phyloP scores from a whole-genome alignment of 2,329 filamentous ascomycete genomes.

The Dothistroma septosporum region DNA sequence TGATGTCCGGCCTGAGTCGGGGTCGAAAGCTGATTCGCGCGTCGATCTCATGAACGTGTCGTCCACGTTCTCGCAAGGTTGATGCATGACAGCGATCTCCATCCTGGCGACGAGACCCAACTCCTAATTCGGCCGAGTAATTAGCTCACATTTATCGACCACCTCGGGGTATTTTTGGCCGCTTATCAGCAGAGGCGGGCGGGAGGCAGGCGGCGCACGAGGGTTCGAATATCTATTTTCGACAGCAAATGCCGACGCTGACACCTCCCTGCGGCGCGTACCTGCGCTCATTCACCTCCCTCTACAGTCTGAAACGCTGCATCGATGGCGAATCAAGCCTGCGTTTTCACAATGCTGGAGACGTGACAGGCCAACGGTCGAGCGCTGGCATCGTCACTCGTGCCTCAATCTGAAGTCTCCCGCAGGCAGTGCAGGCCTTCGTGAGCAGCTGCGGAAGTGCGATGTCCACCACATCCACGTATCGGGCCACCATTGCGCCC shows the following conservation, averaged over 20 bases:
- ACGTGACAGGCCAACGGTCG: not conserved
- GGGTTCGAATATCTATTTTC: conserved; percentile 11
- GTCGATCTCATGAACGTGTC: conserved; percentile 6
- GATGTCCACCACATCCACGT: not conserved
- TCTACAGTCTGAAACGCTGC: not conserved
- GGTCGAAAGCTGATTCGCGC: not conserved
- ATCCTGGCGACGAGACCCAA: not conserved
- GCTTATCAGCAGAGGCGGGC: not conserved
- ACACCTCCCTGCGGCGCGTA: conserved; percentile 2
- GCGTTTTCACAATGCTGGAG: conserved; percentile 10
- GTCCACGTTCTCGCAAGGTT: conserved; percentile 12
- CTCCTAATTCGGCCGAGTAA: not conserved
- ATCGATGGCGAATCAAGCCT: conserved; percentile 19
- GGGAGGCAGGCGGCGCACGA: conserved; percentile 8
- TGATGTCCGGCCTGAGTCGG: not conserved
- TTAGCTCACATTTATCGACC: conserved; percentile 2
- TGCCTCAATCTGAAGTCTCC: not conserved
- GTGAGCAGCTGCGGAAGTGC: not conserved
- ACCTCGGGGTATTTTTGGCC: conserved; percentile 12
- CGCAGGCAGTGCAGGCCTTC: not conserved
- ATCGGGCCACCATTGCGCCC: not conserved
- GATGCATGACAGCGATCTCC: conserved; percentile 8
- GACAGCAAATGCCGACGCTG: conserved; percentile 8
- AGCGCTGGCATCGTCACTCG: not conserved
- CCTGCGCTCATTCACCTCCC: not conserved